Conservation (phyloP, 2,329 filamentous ascomycete genomes). For the Colletotrichum echinochloae region DNA sequence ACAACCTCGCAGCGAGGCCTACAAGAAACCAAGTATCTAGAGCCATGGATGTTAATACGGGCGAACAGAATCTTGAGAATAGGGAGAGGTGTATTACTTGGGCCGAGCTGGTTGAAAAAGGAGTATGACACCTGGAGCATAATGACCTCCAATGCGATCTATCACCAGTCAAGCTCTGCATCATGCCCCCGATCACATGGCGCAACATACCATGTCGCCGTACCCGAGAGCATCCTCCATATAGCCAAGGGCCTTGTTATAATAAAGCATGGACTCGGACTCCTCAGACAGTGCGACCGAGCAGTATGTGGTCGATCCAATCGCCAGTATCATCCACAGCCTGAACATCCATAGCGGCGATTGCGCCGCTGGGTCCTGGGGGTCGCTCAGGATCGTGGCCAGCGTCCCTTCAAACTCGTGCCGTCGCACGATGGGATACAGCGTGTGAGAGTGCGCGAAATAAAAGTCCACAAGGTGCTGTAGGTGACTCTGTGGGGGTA, state of each 20-base stretch:
- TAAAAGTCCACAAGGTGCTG: slow-evolving; percentile 55
- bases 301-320: slow-evolving; percentile 58
- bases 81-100: slow-evolving; percentile 54
- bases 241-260: slow-evolving; percentile 57
- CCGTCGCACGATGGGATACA: slow-evolving; percentile 57
- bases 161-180: not conserved
- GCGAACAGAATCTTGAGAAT: not conserved
- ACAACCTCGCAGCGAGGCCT: slow-evolving; percentile 56
- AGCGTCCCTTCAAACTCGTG: slow-evolving; percentile 51
- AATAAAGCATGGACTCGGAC: slow-evolving; percentile 55
- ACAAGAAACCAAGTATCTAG: slow-evolving; percentile 60
- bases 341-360: slow-evolving; percentile 53
- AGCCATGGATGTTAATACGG: not conserved
- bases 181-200: not conserved
- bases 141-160: slow-evolving; percentile 57
- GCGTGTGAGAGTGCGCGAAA: slow-evolving; percentile 60
- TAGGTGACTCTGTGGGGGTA: slow-evolving; percentile 45
- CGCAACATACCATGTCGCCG: slow-evolving; percentile 52
- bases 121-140: slow-evolving; percentile 61
- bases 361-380: slow-evolving; percentile 44
- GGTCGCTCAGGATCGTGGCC: slow-evolving; percentile 41
- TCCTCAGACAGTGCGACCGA: slow-evolving; percentile 58
- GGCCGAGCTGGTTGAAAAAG: slow-evolving; percentile 60
- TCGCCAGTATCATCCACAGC: slow-evolving; percentile 63
- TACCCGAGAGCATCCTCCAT: slow-evolving; percentile 53